Percentiles rank a stretch among this genome's conserved stretches.
phyloP scores from a whole-genome alignment of 1,284 basidiomycete species.

The Sporisorium reilianum region DNA sequence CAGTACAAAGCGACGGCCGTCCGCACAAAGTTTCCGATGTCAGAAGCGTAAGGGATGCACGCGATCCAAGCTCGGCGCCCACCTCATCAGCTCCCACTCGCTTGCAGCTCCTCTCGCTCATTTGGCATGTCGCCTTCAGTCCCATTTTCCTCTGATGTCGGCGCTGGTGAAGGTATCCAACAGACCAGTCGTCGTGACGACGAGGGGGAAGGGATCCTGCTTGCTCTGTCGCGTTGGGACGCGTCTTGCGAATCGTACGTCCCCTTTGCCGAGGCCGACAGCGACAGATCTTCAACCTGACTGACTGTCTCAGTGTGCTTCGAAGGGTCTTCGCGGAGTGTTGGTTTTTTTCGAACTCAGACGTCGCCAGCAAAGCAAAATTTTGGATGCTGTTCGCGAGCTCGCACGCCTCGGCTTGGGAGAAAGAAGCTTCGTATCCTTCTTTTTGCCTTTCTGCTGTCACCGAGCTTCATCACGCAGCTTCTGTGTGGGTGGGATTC shows the following conservation, averaged over 20 bases:
- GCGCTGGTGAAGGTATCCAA: not conserved
- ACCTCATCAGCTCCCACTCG: not conserved
- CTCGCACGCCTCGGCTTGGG: constrained; percentile 13
- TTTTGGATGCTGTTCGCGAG: not conserved
- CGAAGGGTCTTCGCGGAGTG: constrained; percentile 1
- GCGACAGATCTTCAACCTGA: not conserved
- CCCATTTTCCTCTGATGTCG: not conserved
- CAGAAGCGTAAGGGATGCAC: constrained; percentile 13
- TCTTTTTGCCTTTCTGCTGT: constrained; percentile 12
- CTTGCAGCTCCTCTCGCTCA: not conserved
- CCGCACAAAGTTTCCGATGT: not conserved
- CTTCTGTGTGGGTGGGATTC: constrained; percentile 1
- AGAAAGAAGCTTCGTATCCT: constrained; percentile 13
- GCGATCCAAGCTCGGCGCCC: constrained; percentile 3
- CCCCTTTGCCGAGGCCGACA: not conserved
- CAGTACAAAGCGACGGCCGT: not conserved
- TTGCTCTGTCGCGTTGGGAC: constrained; percentile 1
- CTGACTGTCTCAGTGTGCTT: constrained; percentile 3
- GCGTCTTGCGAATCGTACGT: not conserved
- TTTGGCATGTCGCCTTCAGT: not conserved
- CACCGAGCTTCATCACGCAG: constrained; percentile 20
- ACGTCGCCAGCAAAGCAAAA: constrained; percentile 15
- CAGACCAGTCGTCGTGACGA: not conserved
- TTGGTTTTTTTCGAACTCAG: constrained; percentile 11
- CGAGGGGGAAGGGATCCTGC: too few species aligned